A percentile compares a stretch with the other conserved stretches of the same genome.
phyloP scores from a whole-genome alignment of 2,329 filamentous ascomycete species.

The Pestalotiopsis sp. region DNA sequence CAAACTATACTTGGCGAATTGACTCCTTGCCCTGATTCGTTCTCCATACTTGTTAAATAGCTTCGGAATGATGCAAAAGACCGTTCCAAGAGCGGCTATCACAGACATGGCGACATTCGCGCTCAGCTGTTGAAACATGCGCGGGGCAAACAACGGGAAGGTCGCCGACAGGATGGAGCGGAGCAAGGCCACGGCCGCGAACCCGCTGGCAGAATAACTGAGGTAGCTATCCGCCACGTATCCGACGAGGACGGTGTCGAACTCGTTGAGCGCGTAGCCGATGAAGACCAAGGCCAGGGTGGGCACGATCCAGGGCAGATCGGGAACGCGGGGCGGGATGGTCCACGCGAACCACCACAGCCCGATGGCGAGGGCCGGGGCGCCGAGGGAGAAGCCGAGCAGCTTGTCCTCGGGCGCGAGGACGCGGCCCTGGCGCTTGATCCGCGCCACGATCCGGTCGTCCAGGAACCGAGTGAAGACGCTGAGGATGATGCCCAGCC shows the following conservation, averaged over 20 bases:
- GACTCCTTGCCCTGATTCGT: slow-evolving; percentile 21
- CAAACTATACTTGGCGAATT: slow-evolving; percentile 24
- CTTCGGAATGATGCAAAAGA: slow-evolving; percentile 21
- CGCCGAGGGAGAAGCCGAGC: slow-evolving; percentile 43
- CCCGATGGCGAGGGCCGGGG: slow-evolving; percentile 40
- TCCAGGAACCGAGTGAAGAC: slow-evolving; percentile 44
- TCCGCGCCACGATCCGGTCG: slow-evolving; percentile 19
- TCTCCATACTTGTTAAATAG: slow-evolving; percentile 23
- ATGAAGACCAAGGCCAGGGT: slow-evolving; percentile 40
- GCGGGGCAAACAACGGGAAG: slow-evolving; percentile 25
- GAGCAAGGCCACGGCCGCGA: slow-evolving; percentile 24
- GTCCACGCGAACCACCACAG: slow-evolving; percentile 49
- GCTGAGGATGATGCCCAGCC: slow-evolving; percentile 38
- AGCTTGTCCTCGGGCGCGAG: slow-evolving; percentile 47
- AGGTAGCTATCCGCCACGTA: slow-evolving; percentile 27
- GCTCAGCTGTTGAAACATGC: slow-evolving; percentile 21
- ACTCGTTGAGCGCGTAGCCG: slow-evolving; percentile 44
- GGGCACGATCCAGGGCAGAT: slow-evolving; percentile 38
- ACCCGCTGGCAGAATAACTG: slow-evolving; percentile 25
- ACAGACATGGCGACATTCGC: slow-evolving; percentile 24
- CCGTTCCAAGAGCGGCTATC: slow-evolving; percentile 18
- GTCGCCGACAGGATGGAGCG: slow-evolving; percentile 23
- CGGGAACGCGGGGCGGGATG: slow-evolving; percentile 37
- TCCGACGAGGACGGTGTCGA: slow-evolving; percentile 24
- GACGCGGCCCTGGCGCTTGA: slow-evolving; percentile 22